Conservation (phyloP, 768 basidiomycete species). For the Boletellus ananas region DNA sequence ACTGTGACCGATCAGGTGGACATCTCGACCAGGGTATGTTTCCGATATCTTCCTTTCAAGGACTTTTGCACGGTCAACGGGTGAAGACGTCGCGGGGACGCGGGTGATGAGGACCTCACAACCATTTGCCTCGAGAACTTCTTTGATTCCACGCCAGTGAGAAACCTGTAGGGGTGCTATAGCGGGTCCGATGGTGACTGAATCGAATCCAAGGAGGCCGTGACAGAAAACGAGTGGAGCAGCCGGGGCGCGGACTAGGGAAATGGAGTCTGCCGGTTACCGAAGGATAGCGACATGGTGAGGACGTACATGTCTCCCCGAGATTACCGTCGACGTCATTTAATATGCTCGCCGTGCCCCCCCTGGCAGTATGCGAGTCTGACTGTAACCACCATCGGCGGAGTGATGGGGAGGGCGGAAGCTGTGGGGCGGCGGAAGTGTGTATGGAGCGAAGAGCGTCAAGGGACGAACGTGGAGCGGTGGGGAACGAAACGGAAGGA, state of each 20-base stretch:
- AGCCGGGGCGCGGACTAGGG: constrained; percentile 67
- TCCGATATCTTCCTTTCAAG: constrained; percentile 80
- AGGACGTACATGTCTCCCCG: constrained; percentile 58
- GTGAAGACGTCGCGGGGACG: constrained; percentile 89
- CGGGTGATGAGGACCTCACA: constrained; percentile 89
- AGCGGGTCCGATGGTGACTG: constrained; percentile 70
- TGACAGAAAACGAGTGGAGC: constrained; percentile 95
- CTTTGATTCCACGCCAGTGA: constrained; percentile 96
- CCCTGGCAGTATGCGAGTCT: constrained; percentile 38
- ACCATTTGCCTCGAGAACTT: constrained; percentile 86
- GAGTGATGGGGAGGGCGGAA: constrained; percentile 17
- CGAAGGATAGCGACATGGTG: neutral
- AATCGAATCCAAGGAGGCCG: constrained; percentile 88
- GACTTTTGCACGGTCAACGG: constrained; percentile 84
- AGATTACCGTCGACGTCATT: constrained; percentile 43
- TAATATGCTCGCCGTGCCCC: constrained; percentile 42
- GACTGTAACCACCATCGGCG: constrained; percentile 51
- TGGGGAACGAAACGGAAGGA: constrained; percentile 17
- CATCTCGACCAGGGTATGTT: constrained; percentile 73
- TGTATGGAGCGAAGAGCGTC: constrained; percentile 52
- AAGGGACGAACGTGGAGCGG: constrained; percentile 45
- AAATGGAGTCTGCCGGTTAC: neutral
- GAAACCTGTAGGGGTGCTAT: constrained; percentile 81
- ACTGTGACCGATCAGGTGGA: constrained; percentile 86
- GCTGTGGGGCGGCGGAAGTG: constrained; percentile 27